Evolutionary conservation across 768 basidiomycete species (phyloP), one percentile per base, ranked within the genome.

Genomic region (Boletus vermiculosoides): DNA sequence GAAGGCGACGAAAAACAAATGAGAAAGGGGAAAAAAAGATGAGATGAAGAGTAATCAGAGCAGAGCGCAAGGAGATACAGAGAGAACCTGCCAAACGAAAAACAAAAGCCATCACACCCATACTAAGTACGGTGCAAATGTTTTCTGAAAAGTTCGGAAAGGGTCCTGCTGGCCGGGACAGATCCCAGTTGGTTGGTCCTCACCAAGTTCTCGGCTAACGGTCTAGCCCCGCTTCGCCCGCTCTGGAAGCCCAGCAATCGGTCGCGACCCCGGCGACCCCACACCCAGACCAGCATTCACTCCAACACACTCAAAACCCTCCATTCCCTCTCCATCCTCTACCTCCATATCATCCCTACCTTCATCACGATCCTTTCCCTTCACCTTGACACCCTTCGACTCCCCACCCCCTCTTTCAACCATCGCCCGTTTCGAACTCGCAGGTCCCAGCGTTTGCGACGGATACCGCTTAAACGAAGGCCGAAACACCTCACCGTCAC

Each of bases 401-500:
- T 25, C 59, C 9, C 56, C 57, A n/a, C 67, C 18, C 1, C 55
- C 45, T 12, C 73, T 69, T 51, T 74, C 66, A 12, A 84, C 69
- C 65, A 78, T 63, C 51, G 76, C 76, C 50, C 84, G 73, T 69
- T 91, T 90, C 47, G 79, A 60, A 58, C 77, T 77, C 36, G 73
- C 73, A 2, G 86, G 85, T 1, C 78, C 88, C n/a, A 91, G 71
- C 11, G 86, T 86, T 73, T 88, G 86, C 46, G 86, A 87, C 2
- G 89, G 83, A 37, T 88, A 68, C 45, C 89, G 76, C 76, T 92
- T 92, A 66, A 88, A 90, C 30, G 83, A 78, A 12, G 89, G 89
- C 2, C 89, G 67, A 37, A 65, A 51, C n/a, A 64, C 50, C 39
- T 73, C 71, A 5, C 68, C 58, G 6, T 72, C 71, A 1, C 72